Base-by-base conservation (phyloP, 768 basidiomycete genomes). In the Leccinum broughii region DNA sequence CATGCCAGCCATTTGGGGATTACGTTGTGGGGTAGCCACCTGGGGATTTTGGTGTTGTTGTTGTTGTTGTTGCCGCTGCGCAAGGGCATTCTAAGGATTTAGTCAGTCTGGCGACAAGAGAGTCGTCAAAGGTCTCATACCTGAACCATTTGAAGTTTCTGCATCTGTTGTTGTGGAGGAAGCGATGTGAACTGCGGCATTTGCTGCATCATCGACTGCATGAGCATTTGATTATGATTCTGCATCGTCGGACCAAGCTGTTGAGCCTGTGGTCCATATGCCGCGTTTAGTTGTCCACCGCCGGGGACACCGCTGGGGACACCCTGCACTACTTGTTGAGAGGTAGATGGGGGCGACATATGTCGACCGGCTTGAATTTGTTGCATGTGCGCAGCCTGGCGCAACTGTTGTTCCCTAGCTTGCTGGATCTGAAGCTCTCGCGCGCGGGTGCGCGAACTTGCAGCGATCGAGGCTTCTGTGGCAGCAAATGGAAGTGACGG, bases 141-240 rank as follows among this genome's bases (percentile, higher is more conserved):
- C 78, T 85, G 84, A 14, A 82, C 68, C 57, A 72, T 60, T 37
- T 82, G 70, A 72, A 90, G 76, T 67, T 79, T 84, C 71, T 87
- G 87, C 62, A 89, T 66, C 73, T 90, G 87, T 65, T 79, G 74
- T 59, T 77, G 81, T 2, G 78, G 46, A 10, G 86, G 79, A 58
- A 88, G 70, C 20, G 66, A 66, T 62, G 77, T 74, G 64, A 90
- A 90, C 11, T 78, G 78, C 6, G 86, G 88, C 1, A 85, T 68
- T 24, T 74, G 74, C 39, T 78, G 74, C 10, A 76, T 63, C 75
- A 90, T 77, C 64, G 85, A 83, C 59, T 82, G 79, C 71, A 86
- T 71, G 57, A 89, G 76, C 24, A 85, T 84, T 69, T 90, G 85
- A 11, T 61, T 70, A 5, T 84, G 86, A 59, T 71, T 75, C 59